Evolutionary conservation across 352 stramenopile species (phyloP), one percentile per base, ranked within the genome.

Genomic region (Globisporangium takayamanum): DNA sequence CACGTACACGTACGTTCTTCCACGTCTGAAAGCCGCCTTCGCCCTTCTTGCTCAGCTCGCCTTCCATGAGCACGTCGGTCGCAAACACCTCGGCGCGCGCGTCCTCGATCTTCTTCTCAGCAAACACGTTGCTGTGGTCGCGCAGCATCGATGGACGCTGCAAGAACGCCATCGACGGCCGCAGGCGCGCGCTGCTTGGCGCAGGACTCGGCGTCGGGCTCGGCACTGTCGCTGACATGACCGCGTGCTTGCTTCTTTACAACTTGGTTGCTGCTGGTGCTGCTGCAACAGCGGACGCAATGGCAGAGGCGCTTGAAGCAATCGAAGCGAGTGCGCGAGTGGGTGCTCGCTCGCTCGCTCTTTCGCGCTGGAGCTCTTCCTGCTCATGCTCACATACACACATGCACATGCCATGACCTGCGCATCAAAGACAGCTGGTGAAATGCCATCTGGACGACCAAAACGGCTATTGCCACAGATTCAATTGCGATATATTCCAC

Each of bases 31-130:
- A 55, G 3, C 75, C 75, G 44, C 64, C 66, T 59, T 85, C 74
- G 46, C 80, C 80, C 55, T 87, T 89, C 62, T 89, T 89, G 36
- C 68, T 76, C 7, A 89, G 62, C 54, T 84, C 69, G 2, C 80
- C 77, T 54, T 89, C 77, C 76, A 89, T 89, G 36, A 89, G 62
- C 54, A 88, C 73, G 55, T 89, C 80, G 48, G 57, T 84, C 12
- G 72, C 53, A 60, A 89, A 89, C 20, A 89, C 63, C 47, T 78
- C 70, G 26, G 75, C 55, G 49, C 79, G 64, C 15, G 74, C 72
- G 64, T 88, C 74, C 49, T 76, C 60, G 55, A 89, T 70, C 62
- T 88, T 87, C 36, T 67, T 60, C 33, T 88, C 68, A 1, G 67
- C 72, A 62, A 89, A 89, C 28, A 87, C 72, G 68, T 87, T 81